These are phyloP conservation scores for Rhizomucor pusillus DNA, from an alignment of 371 early-diverging fungal genomes.

Conservation along the genomic window DNA sequence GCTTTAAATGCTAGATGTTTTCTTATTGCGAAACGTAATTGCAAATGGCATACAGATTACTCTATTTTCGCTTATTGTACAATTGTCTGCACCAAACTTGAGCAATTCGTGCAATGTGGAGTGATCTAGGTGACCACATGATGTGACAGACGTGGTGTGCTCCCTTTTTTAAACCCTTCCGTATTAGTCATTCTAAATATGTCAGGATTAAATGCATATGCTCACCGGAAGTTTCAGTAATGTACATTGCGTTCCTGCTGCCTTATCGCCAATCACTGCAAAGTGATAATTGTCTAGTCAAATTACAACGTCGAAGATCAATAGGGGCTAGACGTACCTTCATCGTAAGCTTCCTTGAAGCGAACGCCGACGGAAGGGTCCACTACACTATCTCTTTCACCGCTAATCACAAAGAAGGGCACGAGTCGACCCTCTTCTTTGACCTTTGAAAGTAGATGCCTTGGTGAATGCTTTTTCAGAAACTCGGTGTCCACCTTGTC, in stretches of 20 bases:
- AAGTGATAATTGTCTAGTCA: too few relatives aligned
- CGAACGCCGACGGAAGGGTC: constrained; percentile 13
- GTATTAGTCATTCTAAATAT: neutral
- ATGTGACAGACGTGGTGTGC: constrained; percentile 36
- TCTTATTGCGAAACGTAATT: too few relatives aligned
- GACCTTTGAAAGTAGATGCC: constrained; percentile 12
- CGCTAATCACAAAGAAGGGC: constrained; percentile 29
- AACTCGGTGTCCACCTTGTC: constrained; percentile 35
- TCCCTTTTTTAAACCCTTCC: constrained; percentile 9
- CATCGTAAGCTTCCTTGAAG: constrained; percentile 26
- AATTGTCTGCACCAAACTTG: constrained; percentile 37
- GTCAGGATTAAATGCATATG: neutral
- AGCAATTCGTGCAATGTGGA: constrained; percentile 27
- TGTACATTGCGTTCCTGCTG: constrained; percentile 9
- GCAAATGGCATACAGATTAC: too few relatives aligned
- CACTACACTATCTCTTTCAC: constrained; percentile 34
- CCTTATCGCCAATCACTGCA: constrained; percentile 8
- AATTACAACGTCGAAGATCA: neutral
- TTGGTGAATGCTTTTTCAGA: constrained; percentile 48
- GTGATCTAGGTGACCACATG: constrained; percentile 40
- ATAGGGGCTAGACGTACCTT: constrained; percentile 22
- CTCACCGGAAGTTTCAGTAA: constrained; percentile 17
- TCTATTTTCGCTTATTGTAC: constrained; percentile 5
- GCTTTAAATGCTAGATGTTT: too few relatives aligned
- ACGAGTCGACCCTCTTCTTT: constrained; percentile 19